These are phyloP conservation scores for Sclerotinia glacialis DNA, from an alignment of 2,329 filamentous ascomycete species.

Conservation along the genomic window DNA sequence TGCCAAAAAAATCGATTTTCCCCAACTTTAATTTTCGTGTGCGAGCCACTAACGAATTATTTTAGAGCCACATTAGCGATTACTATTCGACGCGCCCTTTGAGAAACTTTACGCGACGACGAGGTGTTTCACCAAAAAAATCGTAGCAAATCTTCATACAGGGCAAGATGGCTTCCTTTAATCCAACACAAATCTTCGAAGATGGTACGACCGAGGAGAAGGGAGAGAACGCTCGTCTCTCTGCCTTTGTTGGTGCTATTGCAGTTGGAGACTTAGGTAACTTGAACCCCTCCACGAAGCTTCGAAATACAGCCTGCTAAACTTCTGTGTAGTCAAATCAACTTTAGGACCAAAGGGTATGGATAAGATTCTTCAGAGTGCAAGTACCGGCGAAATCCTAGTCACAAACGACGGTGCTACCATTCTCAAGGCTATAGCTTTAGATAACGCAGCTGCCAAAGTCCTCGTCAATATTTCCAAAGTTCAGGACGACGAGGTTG, in stretches of 20 bases:
- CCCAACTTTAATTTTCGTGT: conserved; percentile 24
- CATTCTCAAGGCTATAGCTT: conserved; percentile 95
- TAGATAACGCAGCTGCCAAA: conserved; percentile 97
- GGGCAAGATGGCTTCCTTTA: conserved; percentile 54
- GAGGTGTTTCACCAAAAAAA: conserved; percentile 24
- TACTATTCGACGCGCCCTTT: conserved; percentile 21
- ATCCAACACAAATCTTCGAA: conserved; percentile 96
- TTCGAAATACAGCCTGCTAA: conserved; percentile 15
- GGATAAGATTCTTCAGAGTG: conserved; percentile 65
- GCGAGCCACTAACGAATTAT: conserved; percentile 21
- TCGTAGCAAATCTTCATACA: conserved; percentile 20
- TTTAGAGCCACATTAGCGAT: conserved; percentile 23
- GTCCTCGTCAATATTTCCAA: conserved; percentile 99
- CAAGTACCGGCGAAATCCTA: conserved; percentile 96
- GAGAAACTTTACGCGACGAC: conserved; percentile 23
- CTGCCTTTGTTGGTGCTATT: conserved; percentile 97
- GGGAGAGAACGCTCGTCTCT: conserved; percentile 96
- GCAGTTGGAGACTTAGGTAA: conserved; percentile 79
- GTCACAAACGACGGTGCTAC: conserved; percentile 99
- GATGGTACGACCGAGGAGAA: conserved; percentile 97
- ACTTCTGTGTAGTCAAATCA: conserved; percentile 69
- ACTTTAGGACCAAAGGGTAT: conserved; percentile 97
- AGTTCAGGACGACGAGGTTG: conserved; percentile 97
- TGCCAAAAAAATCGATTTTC: conserved; percentile 20
- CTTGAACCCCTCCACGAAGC: conserved; percentile 16